phyloP scores from a whole-genome alignment of 805 yeast species.

The Teunomyces funiuensis region DNA sequence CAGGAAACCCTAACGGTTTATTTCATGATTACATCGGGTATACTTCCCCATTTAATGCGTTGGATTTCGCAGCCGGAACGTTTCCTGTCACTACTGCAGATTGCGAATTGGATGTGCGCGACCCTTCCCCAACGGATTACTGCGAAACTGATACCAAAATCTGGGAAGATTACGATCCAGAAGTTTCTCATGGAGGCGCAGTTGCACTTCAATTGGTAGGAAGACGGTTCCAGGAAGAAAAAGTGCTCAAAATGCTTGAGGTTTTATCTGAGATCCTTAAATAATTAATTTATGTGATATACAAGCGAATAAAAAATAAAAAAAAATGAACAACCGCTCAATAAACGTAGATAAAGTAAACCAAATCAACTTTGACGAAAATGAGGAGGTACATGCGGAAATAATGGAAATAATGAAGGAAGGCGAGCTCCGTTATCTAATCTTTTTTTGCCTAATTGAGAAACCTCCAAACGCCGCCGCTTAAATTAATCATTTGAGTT shows the following conservation, averaged over 20 bases:
- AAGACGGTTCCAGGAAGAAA: slow-evolving; percentile 61
- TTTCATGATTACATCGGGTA: slow-evolving; percentile 44
- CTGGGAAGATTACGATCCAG: slow-evolving; percentile 46
- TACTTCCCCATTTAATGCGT: slow-evolving; percentile 39
- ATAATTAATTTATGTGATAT: no score
- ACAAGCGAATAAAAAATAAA: no score
- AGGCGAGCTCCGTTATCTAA: not conserved
- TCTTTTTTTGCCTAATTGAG: not conserved
- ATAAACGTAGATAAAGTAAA: not conserved
- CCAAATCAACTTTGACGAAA: no score
- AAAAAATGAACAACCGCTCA: no score
- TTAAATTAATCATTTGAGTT: not conserved
- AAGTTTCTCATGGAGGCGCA: slow-evolving; percentile 57
- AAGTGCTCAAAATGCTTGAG: slow-evolving; percentile 49
- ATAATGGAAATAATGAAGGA: not conserved
- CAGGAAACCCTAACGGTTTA: slow-evolving; percentile 37
- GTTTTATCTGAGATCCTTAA: no score
- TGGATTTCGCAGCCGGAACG: slow-evolving; percentile 31
- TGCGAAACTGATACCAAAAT: slow-evolving; percentile 44
- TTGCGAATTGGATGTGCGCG: slow-evolving; percentile 33
- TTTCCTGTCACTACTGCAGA: slow-evolving; percentile 62
- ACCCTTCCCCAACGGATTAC: slow-evolving; percentile 24
- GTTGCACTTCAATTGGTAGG: slow-evolving; percentile 67
- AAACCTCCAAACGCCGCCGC: not conserved
- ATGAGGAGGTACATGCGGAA: not conserved